A percentile compares a stretch with the other conserved stretches of the same genome.
These are phyloP conservation scores for Teratosphaeria pseudoeucalypti DNA, from an alignment of 2,329 filamentous ascomycete species.

Conservation along the genomic window DNA sequence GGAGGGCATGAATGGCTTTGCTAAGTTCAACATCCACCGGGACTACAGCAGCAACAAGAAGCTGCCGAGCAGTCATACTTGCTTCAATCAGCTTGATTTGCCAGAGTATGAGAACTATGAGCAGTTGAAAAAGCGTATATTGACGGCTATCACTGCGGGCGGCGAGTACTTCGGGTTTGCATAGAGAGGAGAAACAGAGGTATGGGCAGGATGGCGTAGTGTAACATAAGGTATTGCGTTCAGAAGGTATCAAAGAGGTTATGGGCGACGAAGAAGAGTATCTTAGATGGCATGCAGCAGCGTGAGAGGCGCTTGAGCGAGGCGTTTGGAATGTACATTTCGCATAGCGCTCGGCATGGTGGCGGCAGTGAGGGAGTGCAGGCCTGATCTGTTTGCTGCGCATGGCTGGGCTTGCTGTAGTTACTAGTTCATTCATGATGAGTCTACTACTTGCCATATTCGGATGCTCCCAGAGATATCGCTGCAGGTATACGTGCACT, in stretches of 20 bases:
- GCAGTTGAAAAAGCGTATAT: constrained; percentile 70
- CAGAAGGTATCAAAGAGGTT: not conserved
- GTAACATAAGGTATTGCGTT: constrained; percentile 5
- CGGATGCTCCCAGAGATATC: not conserved
- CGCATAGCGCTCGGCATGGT: not conserved
- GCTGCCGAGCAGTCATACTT: constrained; percentile 91
- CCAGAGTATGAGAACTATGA: constrained; percentile 98
- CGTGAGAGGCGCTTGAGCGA: not conserved
- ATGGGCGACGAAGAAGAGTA: not conserved
- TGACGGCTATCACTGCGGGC: constrained; percentile 94
- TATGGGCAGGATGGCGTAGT: not conserved
- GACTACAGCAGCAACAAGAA: constrained; percentile 96
- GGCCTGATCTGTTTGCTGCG: constrained; percentile 6
- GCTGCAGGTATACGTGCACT: not conserved
- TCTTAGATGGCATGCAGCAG: constrained; percentile 3
- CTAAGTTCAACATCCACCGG: constrained; percentile 95
- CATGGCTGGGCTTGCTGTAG: not conserved
- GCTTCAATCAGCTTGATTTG: constrained; percentile 98
- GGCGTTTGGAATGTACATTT: constrained; percentile 1
- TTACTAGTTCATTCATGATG: not conserved
- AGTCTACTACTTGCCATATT: not conserved
- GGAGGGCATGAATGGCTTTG: constrained; percentile 98
- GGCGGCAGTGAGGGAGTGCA: constrained; percentile 8
- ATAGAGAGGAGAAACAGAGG: constrained; percentile 33
- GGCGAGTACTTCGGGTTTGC: constrained; percentile 97